These are phyloP conservation scores for Filobasidium wieringae DNA, from an alignment of 768 basidiomycete genomes.

Conservation along the genomic window DNA sequence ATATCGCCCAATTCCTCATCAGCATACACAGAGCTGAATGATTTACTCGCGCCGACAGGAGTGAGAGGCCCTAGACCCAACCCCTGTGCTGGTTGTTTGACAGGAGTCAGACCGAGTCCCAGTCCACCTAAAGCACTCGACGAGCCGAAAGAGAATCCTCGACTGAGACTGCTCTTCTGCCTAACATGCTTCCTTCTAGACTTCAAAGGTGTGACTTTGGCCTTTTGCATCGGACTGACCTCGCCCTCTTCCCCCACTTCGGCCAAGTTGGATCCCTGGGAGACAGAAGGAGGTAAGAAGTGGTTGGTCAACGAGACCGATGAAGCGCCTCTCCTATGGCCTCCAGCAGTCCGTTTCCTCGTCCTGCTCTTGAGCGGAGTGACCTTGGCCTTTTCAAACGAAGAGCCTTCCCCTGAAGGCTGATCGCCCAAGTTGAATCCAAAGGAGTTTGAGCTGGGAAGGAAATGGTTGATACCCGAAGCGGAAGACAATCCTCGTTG, in stretches of 20 bases:
- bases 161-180: background rate
- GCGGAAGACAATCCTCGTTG: background rate
- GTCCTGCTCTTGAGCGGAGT: background rate
- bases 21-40: background rate
- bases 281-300: background rate
- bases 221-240: background rate
- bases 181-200: background rate
- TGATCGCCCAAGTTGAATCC: background rate
- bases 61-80: background rate
- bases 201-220: background rate
- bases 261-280: background rate
- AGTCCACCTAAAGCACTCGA: background rate
- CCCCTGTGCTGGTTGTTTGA: background rate
- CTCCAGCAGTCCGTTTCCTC: background rate
- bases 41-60: background rate
- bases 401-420: background rate
- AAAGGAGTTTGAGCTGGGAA: background rate
- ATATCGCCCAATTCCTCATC: background rate
- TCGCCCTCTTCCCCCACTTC: background rate
- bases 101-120: background rate
- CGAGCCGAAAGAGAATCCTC: background rate
- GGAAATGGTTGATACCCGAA: background rate
- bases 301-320: background rate
- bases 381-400: background rate
- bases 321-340: background rate